A percentile compares a stretch with the other conserved stretches of the same genome.
These are phyloP conservation scores for Penicillium cinerascens DNA, from an alignment of 495 filamentous ascomycete species.

Conservation along the genomic window DNA sequence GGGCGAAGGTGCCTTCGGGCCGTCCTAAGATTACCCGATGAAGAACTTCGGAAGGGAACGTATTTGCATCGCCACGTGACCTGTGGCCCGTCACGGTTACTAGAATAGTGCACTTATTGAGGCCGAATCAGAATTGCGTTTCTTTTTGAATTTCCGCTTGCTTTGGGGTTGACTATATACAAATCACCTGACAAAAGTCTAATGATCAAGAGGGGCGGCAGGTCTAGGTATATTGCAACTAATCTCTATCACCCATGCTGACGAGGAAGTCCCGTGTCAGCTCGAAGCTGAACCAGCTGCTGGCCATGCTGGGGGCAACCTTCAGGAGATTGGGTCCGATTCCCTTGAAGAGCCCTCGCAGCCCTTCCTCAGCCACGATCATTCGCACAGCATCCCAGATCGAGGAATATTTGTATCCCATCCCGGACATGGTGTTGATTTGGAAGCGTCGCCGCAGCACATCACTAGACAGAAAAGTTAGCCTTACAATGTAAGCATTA, in stretches of 20 bases:
- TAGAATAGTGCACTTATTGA: too few species aligned
- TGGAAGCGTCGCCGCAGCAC: constrained; percentile 95
- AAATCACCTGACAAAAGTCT: not conserved
- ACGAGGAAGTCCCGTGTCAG: constrained; percentile 83
- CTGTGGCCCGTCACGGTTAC: too few species aligned
- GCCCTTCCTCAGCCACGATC: constrained; percentile 76
- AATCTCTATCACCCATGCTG: constrained; percentile 44
- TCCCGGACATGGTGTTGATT: constrained; percentile 98
- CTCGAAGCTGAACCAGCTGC: constrained; percentile 96
- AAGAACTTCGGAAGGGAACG: too few species aligned
- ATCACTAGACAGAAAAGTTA: constrained; percentile 52
- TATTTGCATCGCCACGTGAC: too few species aligned
- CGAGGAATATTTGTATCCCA: constrained; percentile 91
- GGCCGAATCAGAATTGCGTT: not conserved
- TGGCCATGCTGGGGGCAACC: constrained; percentile 97
- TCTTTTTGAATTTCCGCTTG: not conserved
- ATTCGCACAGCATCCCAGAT: constrained; percentile 78
- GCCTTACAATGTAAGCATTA: not conserved
- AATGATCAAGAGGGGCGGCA: not conserved
- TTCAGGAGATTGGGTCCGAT: constrained; percentile 93
- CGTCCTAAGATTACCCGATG: too few species aligned
- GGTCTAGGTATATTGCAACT: constrained; percentile 19
- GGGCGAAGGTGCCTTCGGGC: not conserved
- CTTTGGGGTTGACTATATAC: not conserved
- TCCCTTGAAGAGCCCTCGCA: constrained; percentile 82